A percentile compares a stretch with the other conserved stretches of the same genome.
Conservation (phyloP, 2,329 filamentous ascomycete species). For the Cercospora citrullina region DNA sequence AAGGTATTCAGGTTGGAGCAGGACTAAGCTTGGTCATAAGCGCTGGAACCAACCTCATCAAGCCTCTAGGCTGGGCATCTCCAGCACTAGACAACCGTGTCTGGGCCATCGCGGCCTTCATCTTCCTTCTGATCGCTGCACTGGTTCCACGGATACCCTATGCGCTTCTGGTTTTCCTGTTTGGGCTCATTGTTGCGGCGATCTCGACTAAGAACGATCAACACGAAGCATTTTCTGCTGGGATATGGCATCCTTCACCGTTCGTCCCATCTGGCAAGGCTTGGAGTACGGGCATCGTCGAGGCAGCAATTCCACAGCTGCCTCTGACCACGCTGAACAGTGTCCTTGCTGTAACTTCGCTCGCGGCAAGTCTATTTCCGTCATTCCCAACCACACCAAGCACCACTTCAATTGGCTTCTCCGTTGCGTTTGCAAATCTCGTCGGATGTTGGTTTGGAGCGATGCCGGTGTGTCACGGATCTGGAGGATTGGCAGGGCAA, state of each 20-base stretch:
- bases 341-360: conserved; percentile 79
- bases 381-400: conserved; percentile 56
- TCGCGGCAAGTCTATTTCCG: conserved; percentile 76
- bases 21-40: conserved; percentile 80
- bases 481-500: conserved; percentile 86
- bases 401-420: conserved; percentile 75
- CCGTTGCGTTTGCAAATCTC: conserved; percentile 81
- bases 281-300: conserved; percentile 58
- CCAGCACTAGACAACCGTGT: conserved; percentile 74
- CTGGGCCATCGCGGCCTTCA: conserved; percentile 73
- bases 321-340: conserved; percentile 92
- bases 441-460: conserved; percentile 86
- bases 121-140: conserved; percentile 68
- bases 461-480: conserved; percentile 94
- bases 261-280: conserved; percentile 48
- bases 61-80: conserved; percentile 66
- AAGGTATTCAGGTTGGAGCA: conserved; percentile 91
- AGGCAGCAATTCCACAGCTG: conserved; percentile 79
- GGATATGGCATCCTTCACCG: conserved; percentile 60
- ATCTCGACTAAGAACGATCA: conserved; percentile 41
- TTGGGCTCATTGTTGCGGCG: conserved; percentile 66
- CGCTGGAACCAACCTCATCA: conserved; percentile 68
- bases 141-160: conserved; percentile 70
- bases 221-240: conserved; percentile 45
- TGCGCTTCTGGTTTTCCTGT: conserved; percentile 68